phyloP scores from a whole-genome alignment of 257 asterid species.

The Solanum corneliomulleri region DNA sequence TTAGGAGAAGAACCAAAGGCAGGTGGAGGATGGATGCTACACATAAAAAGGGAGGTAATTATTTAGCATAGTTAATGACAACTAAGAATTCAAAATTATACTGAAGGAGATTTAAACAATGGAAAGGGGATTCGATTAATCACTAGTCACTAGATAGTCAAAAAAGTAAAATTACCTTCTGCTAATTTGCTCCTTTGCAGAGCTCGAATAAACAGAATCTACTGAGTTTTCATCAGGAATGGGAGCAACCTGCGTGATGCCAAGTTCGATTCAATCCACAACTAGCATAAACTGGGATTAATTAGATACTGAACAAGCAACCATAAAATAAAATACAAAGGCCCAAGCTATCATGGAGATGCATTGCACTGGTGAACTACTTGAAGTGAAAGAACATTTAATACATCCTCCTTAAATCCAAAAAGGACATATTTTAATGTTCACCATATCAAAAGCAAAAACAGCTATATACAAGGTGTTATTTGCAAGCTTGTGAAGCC shows the following conservation, averaged over 20 bases:
- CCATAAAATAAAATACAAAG: neutral
- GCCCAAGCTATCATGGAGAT: neutral
- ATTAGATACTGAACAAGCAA: slow-evolving; percentile 1
- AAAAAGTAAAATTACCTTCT: slow-evolving; percentile 13
- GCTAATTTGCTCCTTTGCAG: slow-evolving; percentile 32
- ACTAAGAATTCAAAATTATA: neutral
- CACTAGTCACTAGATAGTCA: neutral
- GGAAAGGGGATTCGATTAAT: neutral
- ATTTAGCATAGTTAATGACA: neutral
- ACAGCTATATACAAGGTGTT: neutral
- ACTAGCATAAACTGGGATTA: slow-evolving; percentile 5
- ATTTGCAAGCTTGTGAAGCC: neutral
- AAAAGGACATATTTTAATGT: neutral
- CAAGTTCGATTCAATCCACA: slow-evolving; percentile 7
- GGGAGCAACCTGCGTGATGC: slow-evolving; percentile 53
- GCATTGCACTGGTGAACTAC: neutral
- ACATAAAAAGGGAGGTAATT: slow-evolving; percentile 5
- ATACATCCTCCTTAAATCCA: neutral
- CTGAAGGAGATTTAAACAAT: neutral
- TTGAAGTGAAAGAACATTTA: neutral
- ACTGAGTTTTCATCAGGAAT: slow-evolving; percentile 41
- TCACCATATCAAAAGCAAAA: neutral
- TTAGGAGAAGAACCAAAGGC: slow-evolving; percentile 98
- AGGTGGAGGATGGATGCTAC: slow-evolving; percentile 95
- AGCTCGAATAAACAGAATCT: slow-evolving; percentile 37